Base-by-base conservation (phyloP, 2,329 filamentous ascomycete genomes). In the Macroventuria anomochaeta region DNA sequence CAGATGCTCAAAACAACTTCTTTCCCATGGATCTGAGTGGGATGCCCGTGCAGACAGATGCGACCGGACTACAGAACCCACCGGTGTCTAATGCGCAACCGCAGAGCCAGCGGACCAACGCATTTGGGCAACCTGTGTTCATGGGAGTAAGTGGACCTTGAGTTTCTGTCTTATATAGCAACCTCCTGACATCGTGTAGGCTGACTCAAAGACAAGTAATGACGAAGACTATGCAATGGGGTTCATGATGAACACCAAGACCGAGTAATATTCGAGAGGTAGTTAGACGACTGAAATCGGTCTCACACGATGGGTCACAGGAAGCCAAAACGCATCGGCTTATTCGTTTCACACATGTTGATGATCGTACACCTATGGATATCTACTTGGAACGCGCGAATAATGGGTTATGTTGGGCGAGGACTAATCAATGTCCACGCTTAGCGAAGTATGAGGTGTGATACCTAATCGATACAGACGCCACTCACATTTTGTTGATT, bases 1-100 rank as follows among this genome's bases (percentile, higher is more conserved):
- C 78, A 52, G 77, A 80, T 41, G 63, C 73, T 2, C 66, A 65
- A 10, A 72, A 71, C 51, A 71, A 71, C 17, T 77, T 79, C 66
- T 80, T 78, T 64, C 76, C 77, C 0, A 77, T 78, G 75, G 77
- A 78, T 61, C 18, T 72, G 17, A 62, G 64, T 32, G 62, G 58
- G 34, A 74, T 70, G 59, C 71, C 58, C 12, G 67, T 69, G 65
- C 72, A 73, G 54, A 66, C 65, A 18, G 71, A 73, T 21, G 32
- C 53, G 12, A 60, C 40, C 23, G 59, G 36, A 5, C n/a, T 67
- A 4, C 46, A 69, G 53, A 50, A 57, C 32, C 57, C 69, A 32
- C 20, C 58, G 20, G 39, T 34, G 13, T 38, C 59, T 38, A 46
- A 56, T 26, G 11, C 55, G 26, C 68, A 66, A 21, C 59, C 61